Conservation (phyloP, 2,329 filamentous ascomycete species). For the Sporothrix humicola region DNA sequence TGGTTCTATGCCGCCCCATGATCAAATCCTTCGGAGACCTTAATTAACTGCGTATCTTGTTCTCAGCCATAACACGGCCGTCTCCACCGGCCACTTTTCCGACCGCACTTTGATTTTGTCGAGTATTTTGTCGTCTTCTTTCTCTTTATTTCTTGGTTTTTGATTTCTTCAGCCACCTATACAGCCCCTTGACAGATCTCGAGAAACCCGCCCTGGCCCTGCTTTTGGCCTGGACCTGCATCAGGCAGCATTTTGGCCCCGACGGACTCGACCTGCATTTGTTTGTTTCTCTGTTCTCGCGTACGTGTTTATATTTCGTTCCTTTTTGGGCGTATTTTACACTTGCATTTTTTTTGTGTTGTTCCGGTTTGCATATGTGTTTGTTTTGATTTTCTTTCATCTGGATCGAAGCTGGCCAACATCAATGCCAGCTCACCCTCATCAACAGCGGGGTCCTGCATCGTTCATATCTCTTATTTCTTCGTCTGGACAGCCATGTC, state of each 20-base stretch:
- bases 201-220: background rate
- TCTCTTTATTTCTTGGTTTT: background rate
- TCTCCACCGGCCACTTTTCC: background rate
- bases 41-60: background rate
- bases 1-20: too few relatives aligned
- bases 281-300: constrained; percentile 1
- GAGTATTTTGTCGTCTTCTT: background rate
- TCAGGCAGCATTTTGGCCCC: constrained; percentile 11
- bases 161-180: background rate
- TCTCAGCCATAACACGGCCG: background rate
- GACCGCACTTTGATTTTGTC: too few relatives aligned
- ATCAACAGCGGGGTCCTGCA: background rate
- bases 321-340: background rate
- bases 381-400: constrained; percentile 7
- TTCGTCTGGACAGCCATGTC: background rate
- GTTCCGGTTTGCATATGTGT: background rate
- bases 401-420: background rate
- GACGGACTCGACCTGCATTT: background rate
- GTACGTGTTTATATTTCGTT: background rate
- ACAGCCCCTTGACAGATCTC: background rate
- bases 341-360: background rate
- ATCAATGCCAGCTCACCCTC: background rate
- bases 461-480: background rate
- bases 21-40: too few relatives aligned
- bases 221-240: constrained; percentile 3